Percentiles rank a stretch among this genome's conserved stretches.
phyloP scores from a whole-genome alignment of 1,284 basidiomycete species.

The Phylloboletellus chloephorus region DNA sequence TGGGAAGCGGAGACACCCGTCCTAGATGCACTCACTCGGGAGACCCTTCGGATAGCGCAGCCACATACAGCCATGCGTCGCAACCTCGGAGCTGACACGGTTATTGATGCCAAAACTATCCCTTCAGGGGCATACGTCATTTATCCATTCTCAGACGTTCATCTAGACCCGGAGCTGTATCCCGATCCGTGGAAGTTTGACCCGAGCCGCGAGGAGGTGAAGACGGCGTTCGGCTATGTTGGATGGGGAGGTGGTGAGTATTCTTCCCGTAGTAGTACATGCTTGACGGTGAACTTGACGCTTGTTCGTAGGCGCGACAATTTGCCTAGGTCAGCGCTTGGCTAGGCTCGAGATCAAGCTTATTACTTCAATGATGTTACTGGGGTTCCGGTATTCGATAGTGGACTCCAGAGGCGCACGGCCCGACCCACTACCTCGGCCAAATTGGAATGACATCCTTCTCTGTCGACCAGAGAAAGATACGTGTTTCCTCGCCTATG shows the following conservation, averaged over 20 bases:
- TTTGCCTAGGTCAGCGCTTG: slow-evolving; percentile 64
- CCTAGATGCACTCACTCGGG: slow-evolving; percentile 63
- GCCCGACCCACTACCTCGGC: slow-evolving; percentile 44
- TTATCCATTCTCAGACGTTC: slow-evolving; percentile 73
- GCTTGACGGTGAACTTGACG: slow-evolving; percentile 17
- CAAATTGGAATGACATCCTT: slow-evolving; percentile 72
- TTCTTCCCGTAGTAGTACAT: slow-evolving; percentile 21
- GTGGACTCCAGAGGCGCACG: slow-evolving; percentile 47
- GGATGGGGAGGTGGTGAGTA: slow-evolving; percentile 72
- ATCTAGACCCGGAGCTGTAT: slow-evolving; percentile 63
- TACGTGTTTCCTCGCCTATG: slow-evolving; percentile 49
- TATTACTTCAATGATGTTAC: slow-evolving; percentile 55
- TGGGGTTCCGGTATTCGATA: slow-evolving; percentile 52
- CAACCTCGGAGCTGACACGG: slow-evolving; percentile 61
- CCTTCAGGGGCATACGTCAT: slow-evolving; percentile 67
- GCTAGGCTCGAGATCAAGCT: slow-evolving; percentile 68
- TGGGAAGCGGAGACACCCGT: slow-evolving; percentile 67
- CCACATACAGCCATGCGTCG: slow-evolving; percentile 73
- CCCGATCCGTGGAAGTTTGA: slow-evolving; percentile 70
- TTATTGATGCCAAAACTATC: slow-evolving; percentile 58
- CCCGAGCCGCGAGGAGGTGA: slow-evolving; percentile 48
- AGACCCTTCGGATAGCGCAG: slow-evolving; percentile 70
- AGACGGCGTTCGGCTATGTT: slow-evolving; percentile 55
- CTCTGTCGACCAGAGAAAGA: slow-evolving; percentile 55
- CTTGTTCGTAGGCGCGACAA: slow-evolving; percentile 53